Base-by-base conservation (phyloP, 106 monocot species). In the Agapanthus africanus region DNA sequence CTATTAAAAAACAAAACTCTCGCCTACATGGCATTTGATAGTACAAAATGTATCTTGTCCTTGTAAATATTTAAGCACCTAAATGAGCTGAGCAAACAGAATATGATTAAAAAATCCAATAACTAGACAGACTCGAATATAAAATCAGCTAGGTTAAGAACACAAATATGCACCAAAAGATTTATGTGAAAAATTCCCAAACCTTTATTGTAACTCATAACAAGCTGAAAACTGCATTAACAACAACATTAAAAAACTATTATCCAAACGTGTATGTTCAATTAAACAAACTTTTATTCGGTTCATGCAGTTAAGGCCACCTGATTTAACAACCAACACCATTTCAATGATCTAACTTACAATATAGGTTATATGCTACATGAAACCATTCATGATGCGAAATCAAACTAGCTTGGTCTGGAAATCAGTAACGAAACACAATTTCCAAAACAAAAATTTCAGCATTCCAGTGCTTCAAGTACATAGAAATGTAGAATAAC, bases 401-500 rank as follows among this genome's bases (percentile, higher is more conserved):
- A 61, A 18, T 33, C 15, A 9, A 18, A 61, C 35, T 36, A 61
- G 32, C 34, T 35, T 33, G 18, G 18, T 4, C 33, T 27, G 7
- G 35, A 61, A 34, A 34, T 36, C 32, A 59, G 23, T 61, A 32
- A 36, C 36, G 19, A 16, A 19, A 61, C 61, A n/a, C n/a, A 36
- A 36, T 36, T 0, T 7, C 56, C 13, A 28, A 56, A 56, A 30
- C 30, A 11, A 11, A 56, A 56, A 10, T 56, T 56, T 28, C 56
- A 56, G 56, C 10, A 30, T 30, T 56, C 7, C 56, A 28, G 26
- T 30, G 28, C 27, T n/a, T n/a, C n/a, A n/a, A n/a, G n/a, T n/a
- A n/a, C n/a, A n/a, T n/a, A n/a, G 26, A 11, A 10, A 52, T 61
- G 61, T 61, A 61, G 61, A 61, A 36, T 4, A 61, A 61, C 15